A percentile compares a stretch with the other conserved stretches of the same genome.
Evolutionary conservation across 2,329 filamentous ascomycete genomes (phyloP).

Genomic region (Xylaria sp.): DNA sequence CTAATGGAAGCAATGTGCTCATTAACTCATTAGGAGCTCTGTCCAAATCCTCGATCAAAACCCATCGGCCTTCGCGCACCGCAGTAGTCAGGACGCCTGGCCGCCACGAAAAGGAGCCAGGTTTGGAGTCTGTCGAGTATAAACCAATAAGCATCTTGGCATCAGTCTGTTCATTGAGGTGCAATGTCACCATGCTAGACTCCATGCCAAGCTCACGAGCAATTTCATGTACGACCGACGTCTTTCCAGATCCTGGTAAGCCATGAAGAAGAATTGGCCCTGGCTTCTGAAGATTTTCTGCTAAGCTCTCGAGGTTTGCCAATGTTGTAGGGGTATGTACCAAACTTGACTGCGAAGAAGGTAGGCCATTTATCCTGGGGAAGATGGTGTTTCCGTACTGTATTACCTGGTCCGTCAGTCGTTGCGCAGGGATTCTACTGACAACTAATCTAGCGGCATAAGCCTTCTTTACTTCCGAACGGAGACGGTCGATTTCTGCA

Average conservation of each 20-base stretch:
- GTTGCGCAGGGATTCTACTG: slow-evolving; percentile 50
- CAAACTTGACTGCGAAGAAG: slow-evolving; percentile 62
- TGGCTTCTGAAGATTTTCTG: slow-evolving; percentile 71
- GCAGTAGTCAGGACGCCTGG: slow-evolving; percentile 94
- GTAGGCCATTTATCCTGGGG: slow-evolving; percentile 67
- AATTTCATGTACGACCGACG: slow-evolving; percentile 83
- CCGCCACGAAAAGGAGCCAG: slow-evolving; percentile 91
- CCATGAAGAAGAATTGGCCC: slow-evolving; percentile 86
- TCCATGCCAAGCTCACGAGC: slow-evolving; percentile 83
- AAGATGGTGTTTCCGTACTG: slow-evolving; percentile 75
- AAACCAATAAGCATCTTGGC: slow-evolving; percentile 95
- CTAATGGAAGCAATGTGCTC: slow-evolving; percentile 89
- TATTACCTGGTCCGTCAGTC: slow-evolving; percentile 69
- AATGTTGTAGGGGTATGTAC: slow-evolving; percentile 79
- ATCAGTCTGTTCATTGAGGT: slow-evolving; percentile 98
- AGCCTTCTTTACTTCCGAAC: slow-evolving; percentile 52
- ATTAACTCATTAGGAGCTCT: slow-evolving; percentile 94
- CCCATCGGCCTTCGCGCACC: slow-evolving; percentile 93
- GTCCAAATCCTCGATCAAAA: slow-evolving; percentile 96
- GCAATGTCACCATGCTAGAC: slow-evolving; percentile 87
- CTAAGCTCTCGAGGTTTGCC: slow-evolving; percentile 76
- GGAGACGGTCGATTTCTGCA: slow-evolving; percentile 57
- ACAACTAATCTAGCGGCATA: slow-evolving; percentile 36
- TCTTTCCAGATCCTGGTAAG: slow-evolving; percentile 89
- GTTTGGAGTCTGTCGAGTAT: slow-evolving; percentile 88